phyloP scores from a whole-genome alignment of 2,329 filamentous ascomycete genomes.

The Neurospora sp. region DNA sequence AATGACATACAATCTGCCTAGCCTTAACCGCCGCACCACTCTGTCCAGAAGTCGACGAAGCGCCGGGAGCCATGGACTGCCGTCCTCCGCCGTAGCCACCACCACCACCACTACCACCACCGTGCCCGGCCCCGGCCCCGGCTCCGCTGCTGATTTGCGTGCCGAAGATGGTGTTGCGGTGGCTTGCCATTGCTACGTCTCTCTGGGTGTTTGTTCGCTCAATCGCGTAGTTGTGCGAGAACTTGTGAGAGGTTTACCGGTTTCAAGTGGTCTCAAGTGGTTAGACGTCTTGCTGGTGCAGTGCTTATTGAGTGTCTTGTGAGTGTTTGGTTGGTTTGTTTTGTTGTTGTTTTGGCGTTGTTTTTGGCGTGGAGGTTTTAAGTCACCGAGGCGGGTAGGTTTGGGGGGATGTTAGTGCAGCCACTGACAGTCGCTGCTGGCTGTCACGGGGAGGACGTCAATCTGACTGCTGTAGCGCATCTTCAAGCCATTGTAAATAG shows the following conservation, averaged over 20 bases:
- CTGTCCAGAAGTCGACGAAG: not conserved
- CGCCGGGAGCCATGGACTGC: not conserved
- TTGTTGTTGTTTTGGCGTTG: no score
- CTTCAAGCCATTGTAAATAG: no score
- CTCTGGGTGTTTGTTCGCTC: not conserved
- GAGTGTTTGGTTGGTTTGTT: no score
- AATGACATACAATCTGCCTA: not conserved
- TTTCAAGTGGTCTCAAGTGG: no score
- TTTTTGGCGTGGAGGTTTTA: no score
- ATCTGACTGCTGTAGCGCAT: no score
- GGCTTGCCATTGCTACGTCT: not conserved
- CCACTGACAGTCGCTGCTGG: no score
- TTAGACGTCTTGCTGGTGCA: no score
- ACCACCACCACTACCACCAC: not conserved
- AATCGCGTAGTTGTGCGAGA: not conserved
- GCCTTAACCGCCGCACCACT: not conserved
- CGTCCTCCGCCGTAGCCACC: not conserved
- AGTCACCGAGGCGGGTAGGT: no score
- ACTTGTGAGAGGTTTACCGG: not conserved
- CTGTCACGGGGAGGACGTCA: no score
- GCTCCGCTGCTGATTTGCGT: not conserved
- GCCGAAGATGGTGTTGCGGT: not conserved
- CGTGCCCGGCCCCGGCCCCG: not conserved
- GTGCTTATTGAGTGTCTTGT: no score
- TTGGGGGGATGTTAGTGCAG: no score